A percentile compares a stretch with the other conserved stretches of the same genome.
These are phyloP conservation scores for Diaporthe sp. DNA, from an alignment of 2,329 filamentous ascomycete species.

Conservation along the genomic window DNA sequence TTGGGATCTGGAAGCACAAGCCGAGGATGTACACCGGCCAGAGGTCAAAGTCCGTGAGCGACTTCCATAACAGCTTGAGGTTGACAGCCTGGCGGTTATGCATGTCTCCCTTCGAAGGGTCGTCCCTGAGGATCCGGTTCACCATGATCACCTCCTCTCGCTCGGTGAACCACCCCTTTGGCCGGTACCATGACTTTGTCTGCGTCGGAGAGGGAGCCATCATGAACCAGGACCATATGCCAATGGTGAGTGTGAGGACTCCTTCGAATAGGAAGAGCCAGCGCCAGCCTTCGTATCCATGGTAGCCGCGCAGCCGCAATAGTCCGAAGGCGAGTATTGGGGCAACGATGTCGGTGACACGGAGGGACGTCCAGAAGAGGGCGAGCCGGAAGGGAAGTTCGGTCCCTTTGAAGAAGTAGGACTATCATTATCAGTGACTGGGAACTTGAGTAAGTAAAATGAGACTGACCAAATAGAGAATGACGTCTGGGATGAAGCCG, in stretches of 20 bases:
- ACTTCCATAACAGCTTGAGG: slow-evolving; percentile 56
- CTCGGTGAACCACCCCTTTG: slow-evolving; percentile 62
- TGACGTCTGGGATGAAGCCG: slow-evolving; percentile 49
- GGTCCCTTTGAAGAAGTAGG: slow-evolving; percentile 47
- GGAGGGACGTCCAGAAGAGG: slow-evolving; percentile 47
- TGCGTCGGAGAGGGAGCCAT: slow-evolving; percentile 56
- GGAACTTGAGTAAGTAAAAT: neutral
- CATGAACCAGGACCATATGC: slow-evolving; percentile 57
- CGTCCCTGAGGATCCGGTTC: slow-evolving; percentile 66
- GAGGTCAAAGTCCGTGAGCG: slow-evolving; percentile 65
- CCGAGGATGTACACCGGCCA: slow-evolving; percentile 67
- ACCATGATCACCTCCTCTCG: slow-evolving; percentile 67
- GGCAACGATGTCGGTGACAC: slow-evolving; percentile 45
- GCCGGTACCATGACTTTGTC: slow-evolving; percentile 54
- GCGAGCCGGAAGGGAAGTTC: slow-evolving; percentile 47
- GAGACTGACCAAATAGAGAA: slow-evolving; percentile 43
- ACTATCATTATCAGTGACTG: slow-evolving; percentile 18
- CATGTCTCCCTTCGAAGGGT: slow-evolving; percentile 67
- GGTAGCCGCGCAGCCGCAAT: slow-evolving; percentile 45
- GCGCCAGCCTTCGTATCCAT: slow-evolving; percentile 48
- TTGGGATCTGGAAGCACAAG: slow-evolving; percentile 58
- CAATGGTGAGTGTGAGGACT: slow-evolving; percentile 53
- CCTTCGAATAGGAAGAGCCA: slow-evolving; percentile 66
- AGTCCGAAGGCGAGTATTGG: slow-evolving; percentile 48
- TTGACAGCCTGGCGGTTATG: slow-evolving; percentile 67